phyloP scores from a whole-genome alignment of 176 grass and related monocot species.

The Eremochloa ophiuroides region DNA sequence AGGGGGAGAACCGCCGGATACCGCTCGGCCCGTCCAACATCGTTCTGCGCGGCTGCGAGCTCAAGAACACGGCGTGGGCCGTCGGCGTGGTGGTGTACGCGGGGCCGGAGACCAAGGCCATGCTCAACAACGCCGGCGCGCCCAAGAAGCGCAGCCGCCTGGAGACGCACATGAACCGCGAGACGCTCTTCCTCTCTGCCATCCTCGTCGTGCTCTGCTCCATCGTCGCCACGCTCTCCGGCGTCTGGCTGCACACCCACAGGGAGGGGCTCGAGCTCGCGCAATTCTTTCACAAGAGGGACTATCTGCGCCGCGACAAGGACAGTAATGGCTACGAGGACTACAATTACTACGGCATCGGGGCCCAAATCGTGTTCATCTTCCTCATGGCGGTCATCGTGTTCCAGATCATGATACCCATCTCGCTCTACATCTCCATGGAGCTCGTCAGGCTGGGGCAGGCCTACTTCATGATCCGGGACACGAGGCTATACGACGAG shows the following conservation, averaged over 20 bases:
- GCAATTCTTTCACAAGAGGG: constrained; percentile 74
- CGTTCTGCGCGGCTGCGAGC: constrained; percentile 86
- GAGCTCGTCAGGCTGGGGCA: constrained; percentile 86
- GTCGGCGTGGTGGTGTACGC: constrained; percentile 82
- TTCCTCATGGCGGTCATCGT: constrained; percentile 97
- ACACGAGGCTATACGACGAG: constrained; percentile 57
- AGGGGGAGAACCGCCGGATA: constrained; percentile 37
- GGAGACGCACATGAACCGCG: constrained; percentile 81
- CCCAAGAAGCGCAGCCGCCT: constrained; percentile 70
- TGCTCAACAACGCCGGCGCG: constrained; percentile 79
- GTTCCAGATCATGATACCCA: constrained; percentile 96
- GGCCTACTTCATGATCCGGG: constrained; percentile 88
- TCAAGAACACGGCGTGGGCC: constrained; percentile 86
- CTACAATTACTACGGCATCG: constrained; percentile 87
- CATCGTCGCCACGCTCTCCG: constrained; percentile 46
- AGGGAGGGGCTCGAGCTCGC: constrained; percentile 43
- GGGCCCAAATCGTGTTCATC: constrained; percentile 65
- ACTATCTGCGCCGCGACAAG: constrained; percentile 37
- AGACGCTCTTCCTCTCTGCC: constrained; percentile 68
- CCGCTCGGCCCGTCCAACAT: constrained; percentile 87
- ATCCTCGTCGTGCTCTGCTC: constrained; percentile 60
- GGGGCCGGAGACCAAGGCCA: constrained; percentile 72
- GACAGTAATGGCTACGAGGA: constrained; percentile 2
- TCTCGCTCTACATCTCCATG: constrained; percentile 97
- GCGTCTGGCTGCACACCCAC: constrained; percentile 62